phyloP scores from a whole-genome alignment of 495 filamentous ascomycete species.

The Penicillium egyptiacum region DNA sequence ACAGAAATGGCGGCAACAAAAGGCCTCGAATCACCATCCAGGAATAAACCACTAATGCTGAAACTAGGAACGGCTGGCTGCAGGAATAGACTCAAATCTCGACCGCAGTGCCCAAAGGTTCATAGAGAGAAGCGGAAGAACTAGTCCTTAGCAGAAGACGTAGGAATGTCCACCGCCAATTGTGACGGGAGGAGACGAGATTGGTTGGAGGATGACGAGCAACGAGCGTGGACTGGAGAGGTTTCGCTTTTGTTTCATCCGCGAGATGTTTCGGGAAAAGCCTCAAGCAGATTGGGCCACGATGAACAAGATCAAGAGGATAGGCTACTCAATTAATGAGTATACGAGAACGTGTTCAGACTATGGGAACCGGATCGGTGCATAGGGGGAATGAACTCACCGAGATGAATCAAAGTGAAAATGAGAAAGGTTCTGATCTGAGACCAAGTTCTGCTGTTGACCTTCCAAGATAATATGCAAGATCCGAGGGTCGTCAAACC shows the following conservation, averaged over 20 bases:
- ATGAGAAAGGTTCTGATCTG: slow-evolving; percentile 19
- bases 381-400: slow-evolving; percentile 38
- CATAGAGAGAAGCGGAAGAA: slow-evolving; percentile 22
- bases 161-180: slow-evolving; percentile 16
- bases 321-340: slow-evolving; percentile 40
- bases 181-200: slow-evolving; percentile 10
- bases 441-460: slow-evolving; percentile 29
- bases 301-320: slow-evolving; percentile 9
- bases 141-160: slow-evolving; percentile 20
- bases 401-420: slow-evolving; percentile 28
- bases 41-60: slow-evolving; percentile 28
- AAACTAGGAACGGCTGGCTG: slow-evolving; percentile 40
- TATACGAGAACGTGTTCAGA: slow-evolving; percentile 25
- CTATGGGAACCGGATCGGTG: slow-evolving; percentile 32
- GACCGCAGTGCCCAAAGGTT: slow-evolving; percentile 27
- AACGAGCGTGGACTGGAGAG: slow-evolving; percentile 28
- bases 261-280: slow-evolving; percentile 29
- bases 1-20: slow-evolving; percentile 30
- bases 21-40: slow-evolving; percentile 42
- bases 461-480: slow-evolving; percentile 38
- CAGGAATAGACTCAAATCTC: slow-evolving; percentile 33
- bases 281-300: slow-evolving; percentile 24
- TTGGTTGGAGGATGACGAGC: slow-evolving; percentile 7
- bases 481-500: slow-evolving; percentile 24
- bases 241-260: slow-evolving; percentile 27